These are phyloP conservation scores for Dendrocalamus sinicus DNA, from an alignment of 176 grass and related monocot species.

Conservation along the genomic window DNA sequence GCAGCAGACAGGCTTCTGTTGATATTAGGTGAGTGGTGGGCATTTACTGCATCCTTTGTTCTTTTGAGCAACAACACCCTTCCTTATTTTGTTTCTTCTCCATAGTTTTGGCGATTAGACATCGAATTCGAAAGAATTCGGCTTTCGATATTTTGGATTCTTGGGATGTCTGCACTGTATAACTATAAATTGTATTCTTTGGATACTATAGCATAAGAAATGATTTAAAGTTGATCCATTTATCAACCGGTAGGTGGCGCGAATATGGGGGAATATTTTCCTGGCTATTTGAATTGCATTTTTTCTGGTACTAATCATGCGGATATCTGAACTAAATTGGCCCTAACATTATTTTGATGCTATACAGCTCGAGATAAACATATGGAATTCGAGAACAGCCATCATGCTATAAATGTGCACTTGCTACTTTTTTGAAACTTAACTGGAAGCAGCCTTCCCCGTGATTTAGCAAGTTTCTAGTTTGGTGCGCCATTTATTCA, in stretches of 20 bases:
- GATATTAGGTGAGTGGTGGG: constrained; percentile 8
- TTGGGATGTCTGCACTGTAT: background rate
- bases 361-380: background rate
- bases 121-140: background rate
- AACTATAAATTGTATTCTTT: background rate
- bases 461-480: background rate
- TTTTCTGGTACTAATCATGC: background rate
- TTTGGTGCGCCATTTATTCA: background rate
- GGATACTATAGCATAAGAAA: background rate
- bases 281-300: background rate
- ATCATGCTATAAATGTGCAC: background rate
- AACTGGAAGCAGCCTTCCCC: background rate
- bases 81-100: too few relatives aligned
- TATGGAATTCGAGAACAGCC: background rate
- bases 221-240: background rate
- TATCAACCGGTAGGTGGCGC: constrained; percentile 5
- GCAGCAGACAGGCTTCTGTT: background rate
- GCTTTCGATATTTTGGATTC: background rate
- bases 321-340: background rate
- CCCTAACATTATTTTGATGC: background rate
- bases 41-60: background rate
- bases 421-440: background rate
- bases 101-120: background rate
- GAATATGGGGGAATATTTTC: background rate
- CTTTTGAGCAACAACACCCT: background rate